Conservation (phyloP, 148 eudicot species). For the Agrostemma githago region DNA sequence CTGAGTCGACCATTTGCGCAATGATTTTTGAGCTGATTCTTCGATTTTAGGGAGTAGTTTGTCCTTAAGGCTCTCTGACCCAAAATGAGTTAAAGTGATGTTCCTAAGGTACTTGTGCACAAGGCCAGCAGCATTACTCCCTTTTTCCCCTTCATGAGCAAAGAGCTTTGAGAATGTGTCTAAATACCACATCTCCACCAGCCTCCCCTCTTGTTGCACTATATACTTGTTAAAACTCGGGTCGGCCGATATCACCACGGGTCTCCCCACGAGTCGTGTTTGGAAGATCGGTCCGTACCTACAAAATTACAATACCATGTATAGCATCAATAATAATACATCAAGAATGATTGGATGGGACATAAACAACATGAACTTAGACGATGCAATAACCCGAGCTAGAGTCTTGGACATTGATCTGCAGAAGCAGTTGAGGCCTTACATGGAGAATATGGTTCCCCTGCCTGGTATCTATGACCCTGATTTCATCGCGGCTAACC, state of each 20-base stretch:
- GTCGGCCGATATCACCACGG: conserved; percentile 50
- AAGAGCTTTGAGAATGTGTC: conserved; percentile 47
- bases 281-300: conserved; percentile 47
- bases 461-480: conserved; percentile 93
- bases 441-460: conserved; percentile 95
- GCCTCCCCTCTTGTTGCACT: conserved; percentile 47
- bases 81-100: conserved; percentile 36
- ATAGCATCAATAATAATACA: background rate
- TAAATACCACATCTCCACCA: conserved; percentile 48
- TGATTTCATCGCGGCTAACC: conserved; percentile 97
- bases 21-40: conserved; percentile 18
- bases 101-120: conserved; percentile 42
- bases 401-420: conserved; percentile 90
- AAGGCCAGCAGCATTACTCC: conserved; percentile 39
- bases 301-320: background rate
- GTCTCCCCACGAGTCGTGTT: conserved; percentile 43
- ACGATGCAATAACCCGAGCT: conserved; percentile 91
- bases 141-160: conserved; percentile 39
- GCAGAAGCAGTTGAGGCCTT: conserved; percentile 92
- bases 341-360: conserved; percentile 98
- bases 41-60: conserved; percentile 33
- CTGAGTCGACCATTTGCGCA: conserved; percentile 23
- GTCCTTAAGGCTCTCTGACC: conserved; percentile 37
- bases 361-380: conserved; percentile 87
- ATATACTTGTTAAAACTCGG: conserved; percentile 34